Conservation (phyloP, 2,329 filamentous ascomycete species). For the Microascus cirrosus region DNA sequence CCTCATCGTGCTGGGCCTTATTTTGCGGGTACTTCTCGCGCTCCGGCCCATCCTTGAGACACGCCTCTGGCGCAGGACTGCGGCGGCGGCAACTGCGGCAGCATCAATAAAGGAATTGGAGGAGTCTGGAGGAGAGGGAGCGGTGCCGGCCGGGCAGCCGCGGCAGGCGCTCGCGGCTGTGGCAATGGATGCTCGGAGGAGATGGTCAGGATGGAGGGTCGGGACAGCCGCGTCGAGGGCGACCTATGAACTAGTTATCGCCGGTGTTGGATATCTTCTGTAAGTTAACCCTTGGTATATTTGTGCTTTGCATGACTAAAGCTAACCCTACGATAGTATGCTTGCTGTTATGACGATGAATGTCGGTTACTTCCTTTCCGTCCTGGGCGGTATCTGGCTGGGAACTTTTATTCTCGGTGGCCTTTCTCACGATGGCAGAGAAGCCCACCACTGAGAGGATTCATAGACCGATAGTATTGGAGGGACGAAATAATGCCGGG, state of each 20-base stretch:
- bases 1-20: slow-evolving; percentile 57
- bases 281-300: no score
- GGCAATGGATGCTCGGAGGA: neutral
- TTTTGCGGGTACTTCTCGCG: slow-evolving; percentile 50
- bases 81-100: no score
- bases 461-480: no score
- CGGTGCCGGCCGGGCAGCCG: neutral
- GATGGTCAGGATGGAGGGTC: slow-evolving; percentile 8
- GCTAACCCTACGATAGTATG: slow-evolving; percentile 48
- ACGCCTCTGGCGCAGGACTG: no score
- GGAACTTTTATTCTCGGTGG: slow-evolving; percentile 60
- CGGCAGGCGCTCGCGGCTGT: neutral
- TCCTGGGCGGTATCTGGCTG: slow-evolving; percentile 60
- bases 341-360: slow-evolving; percentile 74
- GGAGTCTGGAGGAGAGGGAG: neutral
- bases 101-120: no score
- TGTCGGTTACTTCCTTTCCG: slow-evolving; percentile 62
- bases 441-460: no score
- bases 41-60: no score
- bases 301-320: no score
- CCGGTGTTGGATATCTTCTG: slow-evolving; percentile 56
- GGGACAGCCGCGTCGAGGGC: slow-evolving; percentile 8
- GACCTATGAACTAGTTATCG: slow-evolving; percentile 31
- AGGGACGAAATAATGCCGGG: no score
- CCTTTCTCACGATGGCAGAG: no score